Evolutionary conservation across 768 basidiomycete species (phyloP), one percentile per base, ranked within the genome.

Genomic region (Phlebiopsis gigantea): DNA sequence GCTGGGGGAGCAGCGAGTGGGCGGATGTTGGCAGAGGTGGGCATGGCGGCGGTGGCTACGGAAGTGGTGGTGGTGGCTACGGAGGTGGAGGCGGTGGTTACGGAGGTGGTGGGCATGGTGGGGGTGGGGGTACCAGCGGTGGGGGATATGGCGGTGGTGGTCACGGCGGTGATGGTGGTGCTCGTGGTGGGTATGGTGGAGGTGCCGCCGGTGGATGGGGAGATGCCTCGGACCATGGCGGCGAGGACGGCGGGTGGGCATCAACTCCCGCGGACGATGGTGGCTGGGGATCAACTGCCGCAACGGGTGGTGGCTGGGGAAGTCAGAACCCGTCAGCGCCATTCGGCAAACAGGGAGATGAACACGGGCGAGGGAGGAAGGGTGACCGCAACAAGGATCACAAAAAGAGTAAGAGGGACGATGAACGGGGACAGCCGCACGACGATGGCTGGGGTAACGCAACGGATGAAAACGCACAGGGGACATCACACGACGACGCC

Each of bases 1-100:
- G 64, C 56, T 66, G 67, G 67, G 60, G 60, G 5, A 62, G 56
- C 28, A 56, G 54, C 48, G 60, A 46, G 29, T 57, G 55, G 57
- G 49, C 10, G 15, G 45, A 45, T 24, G 31, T 12, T 21, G 46
- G 45, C 17, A 19, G 29, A 30, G 46, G n/a, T 22, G 39, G n/a
- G n/a, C n/a, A n/a, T 17, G 19, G 12, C 25, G 14, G 51, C 9
- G 53, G 53, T 43, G 42, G 41, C 8, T 46, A 55, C 24, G 51
- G 49, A 25, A n/a, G 44, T 25, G 44, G 14, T 9, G 14, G 14
- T 45, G 15, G 43, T 34, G 31, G 31, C 7, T 34, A 34, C 31
- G 31, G 31, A 34, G 31, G 31, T 7, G 31, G 31, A 7, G 31
- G 7, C 14, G 34, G 8, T 10, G 34, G 12, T 10, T 39, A 39